Base-by-base conservation (phyloP, 805 yeast species). In the Candida anglica region DNA sequence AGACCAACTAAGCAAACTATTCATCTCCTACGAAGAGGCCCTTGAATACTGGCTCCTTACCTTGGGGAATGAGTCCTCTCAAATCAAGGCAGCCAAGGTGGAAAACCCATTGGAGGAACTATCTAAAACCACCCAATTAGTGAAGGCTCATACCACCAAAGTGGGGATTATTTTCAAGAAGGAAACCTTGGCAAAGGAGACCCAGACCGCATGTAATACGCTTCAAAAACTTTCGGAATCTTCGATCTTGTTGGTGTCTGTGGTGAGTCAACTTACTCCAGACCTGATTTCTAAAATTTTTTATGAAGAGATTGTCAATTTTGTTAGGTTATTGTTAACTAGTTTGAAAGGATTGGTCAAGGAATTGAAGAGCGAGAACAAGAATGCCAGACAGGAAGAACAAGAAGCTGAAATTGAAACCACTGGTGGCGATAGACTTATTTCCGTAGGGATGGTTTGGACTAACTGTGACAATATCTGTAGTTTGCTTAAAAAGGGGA, bases 71-170 rank as follows among this genome's bases (percentile, higher is more conserved):
- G 22, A 26, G 2, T 36, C 40, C 19, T 43, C 51, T 11, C 33
- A 48, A 31, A 41, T 56, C 36, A 40, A 49, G 34, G 31, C 63
- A 11, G 55, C 70, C 10, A 40, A 38, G 17, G 64, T 77, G 2
- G 59, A 49, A 5, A 44, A 61, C 5, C 81, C 86, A 3, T 43
- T 76, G 6, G 62, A 58, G 5, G 95, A 86, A 46, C 47, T 85
- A 11, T 54, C 50, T 4, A 87, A 86, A 50, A 48, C 84, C 5
- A 53, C 76, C 14, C 67, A 73, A 37, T 60, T 86, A 25, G 64
- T 81, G 6, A 79, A 71, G 53, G 88, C 95, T 1, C 88, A 85
- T 51, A 68, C 81, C 2, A 86, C 95, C 2, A 86, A 86, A 52
- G 63, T 85, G 5, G 89, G 88, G 1, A 69, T 82, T 18, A 73